Percentiles rank a stretch among this genome's conserved stretches.
phyloP scores from a whole-genome alignment of 495 filamentous ascomycete genomes.

The Schizothecium vesticola region DNA sequence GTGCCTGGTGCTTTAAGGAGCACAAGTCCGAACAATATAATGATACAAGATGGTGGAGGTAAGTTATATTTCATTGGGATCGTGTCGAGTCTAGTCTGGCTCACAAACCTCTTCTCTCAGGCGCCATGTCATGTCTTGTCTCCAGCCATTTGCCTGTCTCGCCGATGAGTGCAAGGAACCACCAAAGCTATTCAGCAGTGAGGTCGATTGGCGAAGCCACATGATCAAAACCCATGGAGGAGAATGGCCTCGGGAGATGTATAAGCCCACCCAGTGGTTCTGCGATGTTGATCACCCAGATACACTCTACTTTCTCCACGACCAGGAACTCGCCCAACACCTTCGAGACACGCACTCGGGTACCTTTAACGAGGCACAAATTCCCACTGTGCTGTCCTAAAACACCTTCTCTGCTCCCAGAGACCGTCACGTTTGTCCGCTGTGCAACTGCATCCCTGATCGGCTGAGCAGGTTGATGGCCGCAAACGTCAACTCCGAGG shows the following conservation, averaged over 20 bases:
- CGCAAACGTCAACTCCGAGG: background rate
- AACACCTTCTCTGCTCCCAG: background rate
- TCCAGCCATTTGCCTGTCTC: background rate
- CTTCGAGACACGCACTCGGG: background rate
- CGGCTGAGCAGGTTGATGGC: background rate
- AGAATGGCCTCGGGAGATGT: background rate
- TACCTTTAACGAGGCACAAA: background rate
- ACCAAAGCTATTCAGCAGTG: background rate
- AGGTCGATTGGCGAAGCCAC: background rate
- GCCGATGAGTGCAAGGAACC: background rate
- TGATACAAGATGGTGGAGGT: background rate
- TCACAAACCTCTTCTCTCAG: background rate
- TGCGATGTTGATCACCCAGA: background rate
- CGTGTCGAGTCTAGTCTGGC: background rate
- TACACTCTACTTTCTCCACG: background rate
- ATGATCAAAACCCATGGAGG: background rate
- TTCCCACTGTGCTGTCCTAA: background rate
- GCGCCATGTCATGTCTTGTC: background rate
- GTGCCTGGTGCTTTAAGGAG: background rate
- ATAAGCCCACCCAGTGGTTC: background rate
- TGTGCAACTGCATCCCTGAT: background rate
- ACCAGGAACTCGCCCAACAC: background rate
- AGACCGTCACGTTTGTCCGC: background rate
- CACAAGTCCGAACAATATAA: background rate
- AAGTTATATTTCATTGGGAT: background rate